Evolutionary conservation across 257 asterid genomes (phyloP).

Genomic region (Phtheirospermum japonicum): DNA sequence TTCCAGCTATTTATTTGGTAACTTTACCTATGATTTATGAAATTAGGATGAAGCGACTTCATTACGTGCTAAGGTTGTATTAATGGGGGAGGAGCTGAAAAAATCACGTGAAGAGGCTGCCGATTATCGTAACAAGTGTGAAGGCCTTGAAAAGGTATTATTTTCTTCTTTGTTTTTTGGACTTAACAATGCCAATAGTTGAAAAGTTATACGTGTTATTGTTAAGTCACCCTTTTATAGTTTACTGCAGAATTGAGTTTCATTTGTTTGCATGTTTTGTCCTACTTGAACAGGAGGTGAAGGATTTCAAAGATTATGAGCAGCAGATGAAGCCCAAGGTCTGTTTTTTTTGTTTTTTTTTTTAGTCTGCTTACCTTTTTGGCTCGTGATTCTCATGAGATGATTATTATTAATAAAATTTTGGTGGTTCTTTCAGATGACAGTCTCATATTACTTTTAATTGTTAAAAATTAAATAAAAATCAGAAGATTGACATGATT

Average conservation of each 20-base stretch:
- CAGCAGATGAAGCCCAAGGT: conserved; percentile 92
- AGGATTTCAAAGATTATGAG: conserved; percentile 76
- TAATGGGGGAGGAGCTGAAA: conserved; percentile 69
- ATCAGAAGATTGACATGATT: too few species aligned
- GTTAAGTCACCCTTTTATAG: conserved; percentile 10
- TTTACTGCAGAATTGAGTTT: conserved; percentile 20
- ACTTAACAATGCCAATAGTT: conserved; percentile 23
- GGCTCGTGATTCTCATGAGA: conserved; percentile 6
- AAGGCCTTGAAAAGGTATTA: conserved; percentile 67
- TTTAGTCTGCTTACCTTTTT: conserved; percentile 22
- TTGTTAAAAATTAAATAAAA: too few species aligned
- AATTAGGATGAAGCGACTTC: conserved; percentile 63
- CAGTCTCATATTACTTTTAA: not conserved
- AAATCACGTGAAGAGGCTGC: conserved; percentile 55
- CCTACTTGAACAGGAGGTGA: conserved; percentile 66
- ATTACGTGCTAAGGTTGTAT: conserved; percentile 60
- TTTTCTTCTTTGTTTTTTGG: conserved; percentile 20
- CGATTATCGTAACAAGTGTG: conserved; percentile 50
- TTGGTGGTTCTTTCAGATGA: not conserved
- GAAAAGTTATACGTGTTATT: conserved; percentile 11
- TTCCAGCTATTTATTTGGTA: conserved; percentile 20
- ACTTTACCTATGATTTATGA: conserved; percentile 20
- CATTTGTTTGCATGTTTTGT: conserved; percentile 19
- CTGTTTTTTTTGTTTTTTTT: conserved; percentile 21
- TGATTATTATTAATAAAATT: not conserved